A percentile compares a stretch with the other conserved stretches of the same genome.
Conservation (phyloP, 148 eudicot genomes). For the Pharnaceum exiguum region DNA sequence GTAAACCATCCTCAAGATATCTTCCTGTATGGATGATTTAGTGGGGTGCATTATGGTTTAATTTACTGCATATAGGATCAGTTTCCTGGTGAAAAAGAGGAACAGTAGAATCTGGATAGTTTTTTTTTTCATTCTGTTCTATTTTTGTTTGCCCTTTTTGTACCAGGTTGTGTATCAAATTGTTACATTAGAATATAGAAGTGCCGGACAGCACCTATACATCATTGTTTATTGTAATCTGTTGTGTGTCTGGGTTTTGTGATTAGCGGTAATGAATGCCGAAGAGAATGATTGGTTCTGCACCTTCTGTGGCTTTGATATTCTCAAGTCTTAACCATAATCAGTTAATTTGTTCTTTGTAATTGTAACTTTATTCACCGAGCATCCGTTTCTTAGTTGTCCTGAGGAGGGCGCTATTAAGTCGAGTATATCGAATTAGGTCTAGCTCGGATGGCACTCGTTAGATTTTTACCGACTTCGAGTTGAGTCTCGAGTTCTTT, state of each 20-base stretch:
- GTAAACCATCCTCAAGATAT: not conserved
- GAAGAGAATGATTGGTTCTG: conserved; percentile 18
- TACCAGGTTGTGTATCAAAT: conserved; percentile 1
- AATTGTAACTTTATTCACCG: not conserved
- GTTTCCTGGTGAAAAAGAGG: not conserved
- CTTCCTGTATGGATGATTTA: not conserved
- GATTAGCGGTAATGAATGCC: conserved; percentile 13
- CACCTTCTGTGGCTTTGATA: not conserved
- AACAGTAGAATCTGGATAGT: conserved; percentile 1
- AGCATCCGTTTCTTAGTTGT: not conserved
- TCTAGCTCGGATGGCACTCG: too few relatives aligned
- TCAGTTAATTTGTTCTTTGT: not conserved
- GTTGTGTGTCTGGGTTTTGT: conserved; percentile 24
- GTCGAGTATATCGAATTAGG: too few relatives aligned
- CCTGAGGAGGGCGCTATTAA: too few relatives aligned
- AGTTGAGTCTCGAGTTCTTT: too few relatives aligned
- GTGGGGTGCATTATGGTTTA: not conserved
- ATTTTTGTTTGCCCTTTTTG: not conserved
- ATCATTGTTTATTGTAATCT: conserved; percentile 16
- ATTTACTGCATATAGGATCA: not conserved
- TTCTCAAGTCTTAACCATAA: too few relatives aligned
- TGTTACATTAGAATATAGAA: not conserved
- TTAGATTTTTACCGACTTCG: too few relatives aligned
- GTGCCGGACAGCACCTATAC: conserved; percentile 13
- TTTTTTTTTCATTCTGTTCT: not conserved